Evolutionary conservation across 176 grass and related monocot genomes (phyloP).

Genomic region (sorghum (Sorghum bicolor)): DNA sequence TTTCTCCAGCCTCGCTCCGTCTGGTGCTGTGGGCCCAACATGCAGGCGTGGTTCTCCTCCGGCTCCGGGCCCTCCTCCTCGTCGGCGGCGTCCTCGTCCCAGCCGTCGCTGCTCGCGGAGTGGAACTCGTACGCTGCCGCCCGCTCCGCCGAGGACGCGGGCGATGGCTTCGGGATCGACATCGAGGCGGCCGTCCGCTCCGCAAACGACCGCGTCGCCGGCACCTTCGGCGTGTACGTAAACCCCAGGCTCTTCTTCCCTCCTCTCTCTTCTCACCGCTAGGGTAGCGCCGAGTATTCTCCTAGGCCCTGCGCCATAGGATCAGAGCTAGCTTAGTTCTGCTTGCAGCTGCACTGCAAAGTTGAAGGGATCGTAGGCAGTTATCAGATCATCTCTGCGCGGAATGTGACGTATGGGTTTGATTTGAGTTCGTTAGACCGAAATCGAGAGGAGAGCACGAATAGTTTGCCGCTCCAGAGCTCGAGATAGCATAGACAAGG

Average conservation of each 20-base stretch:
- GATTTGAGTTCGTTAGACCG: background rate
- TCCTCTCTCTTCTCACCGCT: background rate
- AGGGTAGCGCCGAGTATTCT: background rate
- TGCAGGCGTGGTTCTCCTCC: constrained; percentile 86
- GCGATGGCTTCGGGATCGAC: constrained; percentile 64
- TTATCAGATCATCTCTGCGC: background rate
- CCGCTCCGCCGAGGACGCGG: constrained; percentile 61
- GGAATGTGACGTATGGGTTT: background rate
- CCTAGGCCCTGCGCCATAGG: background rate
- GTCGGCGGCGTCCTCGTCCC: constrained; percentile 31
- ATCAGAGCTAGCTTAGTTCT: constrained; percentile 4
- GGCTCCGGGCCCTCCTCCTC: constrained; percentile 51
- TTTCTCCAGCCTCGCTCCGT: background rate
- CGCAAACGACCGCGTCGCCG: constrained; percentile 82
- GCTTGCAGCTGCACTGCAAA: background rate
- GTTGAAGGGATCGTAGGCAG: background rate
- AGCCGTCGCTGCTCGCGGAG: constrained; percentile 74
- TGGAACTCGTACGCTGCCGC: constrained; percentile 98
- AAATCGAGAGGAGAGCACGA: background rate
- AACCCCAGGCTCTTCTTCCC: background rate
- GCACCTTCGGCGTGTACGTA: constrained; percentile 74
- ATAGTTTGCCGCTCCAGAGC: background rate
- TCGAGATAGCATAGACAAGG: background rate
- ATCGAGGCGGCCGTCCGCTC: constrained; percentile 86
- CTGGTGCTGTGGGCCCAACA: constrained; percentile 29